These are phyloP conservation scores for Amylocystis lapponica DNA, from an alignment of 768 basidiomycete genomes.

Conservation along the genomic window DNA sequence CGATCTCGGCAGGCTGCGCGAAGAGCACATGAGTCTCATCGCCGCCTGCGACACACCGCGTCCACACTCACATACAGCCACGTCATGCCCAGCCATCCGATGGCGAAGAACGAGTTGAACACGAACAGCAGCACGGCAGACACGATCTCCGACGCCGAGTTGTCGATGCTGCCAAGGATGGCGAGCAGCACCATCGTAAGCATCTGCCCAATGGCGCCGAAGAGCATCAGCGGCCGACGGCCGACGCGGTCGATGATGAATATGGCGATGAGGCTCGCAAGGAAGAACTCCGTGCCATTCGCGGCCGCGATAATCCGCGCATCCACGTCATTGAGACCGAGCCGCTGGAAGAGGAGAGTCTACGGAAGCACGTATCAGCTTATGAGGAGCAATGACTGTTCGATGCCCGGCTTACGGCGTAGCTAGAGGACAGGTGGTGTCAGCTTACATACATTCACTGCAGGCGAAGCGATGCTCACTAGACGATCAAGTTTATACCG, in stretches of 20 bases:
- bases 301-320: slow-evolving; percentile 60
- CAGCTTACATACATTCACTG: slow-evolving; percentile 9
- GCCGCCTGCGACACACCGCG: background rate
- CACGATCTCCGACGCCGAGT: slow-evolving; percentile 40
- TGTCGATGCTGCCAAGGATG: slow-evolving; percentile 47
- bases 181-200: slow-evolving; percentile 57
- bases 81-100: slow-evolving; percentile 68
- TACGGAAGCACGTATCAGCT: slow-evolving; percentile 6
- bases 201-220: slow-evolving; percentile 57
- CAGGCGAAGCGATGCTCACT: slow-evolving; percentile 32
- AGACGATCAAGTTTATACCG: slow-evolving; percentile 63
- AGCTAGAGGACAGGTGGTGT: slow-evolving; percentile 25
- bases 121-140: slow-evolving; percentile 56
- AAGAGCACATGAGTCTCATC: background rate
- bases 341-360: slow-evolving; percentile 51
- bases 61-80: slow-evolving; percentile 53
- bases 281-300: slow-evolving; percentile 67
- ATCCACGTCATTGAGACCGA: slow-evolving; percentile 53
- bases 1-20: slow-evolving; percentile 56
- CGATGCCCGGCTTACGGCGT: slow-evolving; percentile 18
- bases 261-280: slow-evolving; percentile 71
- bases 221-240: slow-evolving; percentile 66
- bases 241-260: slow-evolving; percentile 68
- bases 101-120: slow-evolving; percentile 68
- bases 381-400: background rate